Conservation (phyloP, 345 rosid genomes). For the Chamaenerion angustifolium region DNA sequence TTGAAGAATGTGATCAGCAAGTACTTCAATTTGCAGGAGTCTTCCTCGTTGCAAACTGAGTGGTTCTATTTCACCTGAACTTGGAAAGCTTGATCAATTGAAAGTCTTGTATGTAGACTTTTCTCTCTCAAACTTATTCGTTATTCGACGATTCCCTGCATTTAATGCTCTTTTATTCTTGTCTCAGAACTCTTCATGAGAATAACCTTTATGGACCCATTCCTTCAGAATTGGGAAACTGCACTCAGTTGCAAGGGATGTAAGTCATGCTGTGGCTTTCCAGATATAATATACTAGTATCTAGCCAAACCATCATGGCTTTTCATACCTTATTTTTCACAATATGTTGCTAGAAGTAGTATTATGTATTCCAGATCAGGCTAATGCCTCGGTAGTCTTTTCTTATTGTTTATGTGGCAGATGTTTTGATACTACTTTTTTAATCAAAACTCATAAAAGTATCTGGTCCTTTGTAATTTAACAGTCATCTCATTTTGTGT, state of each 20-base stretch:
- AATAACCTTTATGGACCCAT: constrained; percentile 73
- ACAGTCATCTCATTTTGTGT: too few species aligned
- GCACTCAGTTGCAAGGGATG: constrained; percentile 68
- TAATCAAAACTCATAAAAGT: too few species aligned
- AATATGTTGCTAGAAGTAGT: too few species aligned
- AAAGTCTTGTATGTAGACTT: constrained; percentile 47
- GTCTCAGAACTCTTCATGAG: constrained; percentile 58
- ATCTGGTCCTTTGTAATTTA: too few species aligned
- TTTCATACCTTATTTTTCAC: not conserved
- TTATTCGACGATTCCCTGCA: constrained; percentile 13
- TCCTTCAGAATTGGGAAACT: constrained; percentile 78
- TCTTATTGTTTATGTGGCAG: too few species aligned
- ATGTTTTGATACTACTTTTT: too few species aligned
- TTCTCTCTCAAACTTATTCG: constrained; percentile 1
- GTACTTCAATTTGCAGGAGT: constrained; percentile 33
- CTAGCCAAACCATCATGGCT: not conserved
- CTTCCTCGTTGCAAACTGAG: constrained; percentile 63
- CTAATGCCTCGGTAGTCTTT: too few species aligned
- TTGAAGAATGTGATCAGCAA: too few species aligned
- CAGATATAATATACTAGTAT: not conserved
- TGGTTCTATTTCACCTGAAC: constrained; percentile 74
- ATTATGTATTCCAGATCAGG: too few species aligned
- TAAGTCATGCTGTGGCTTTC: constrained; percentile 21
- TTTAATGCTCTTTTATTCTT: constrained; percentile 8
- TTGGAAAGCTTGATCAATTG: constrained; percentile 70